phyloP scores from a whole-genome alignment of 164 flowering plant genomes.

The Vitis labrusca region DNA sequence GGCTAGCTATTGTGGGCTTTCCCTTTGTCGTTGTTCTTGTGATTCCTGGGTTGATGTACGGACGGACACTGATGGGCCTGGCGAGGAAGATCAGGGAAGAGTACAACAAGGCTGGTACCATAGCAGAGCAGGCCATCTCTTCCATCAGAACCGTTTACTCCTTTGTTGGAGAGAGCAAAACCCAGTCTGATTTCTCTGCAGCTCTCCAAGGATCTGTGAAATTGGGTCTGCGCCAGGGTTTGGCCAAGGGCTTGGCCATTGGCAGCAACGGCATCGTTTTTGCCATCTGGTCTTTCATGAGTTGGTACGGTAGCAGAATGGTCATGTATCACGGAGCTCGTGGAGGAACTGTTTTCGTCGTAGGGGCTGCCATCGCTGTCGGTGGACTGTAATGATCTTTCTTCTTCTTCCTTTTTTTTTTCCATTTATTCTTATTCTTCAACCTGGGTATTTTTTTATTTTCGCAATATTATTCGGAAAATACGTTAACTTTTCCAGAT shows the following conservation, averaged over 20 bases:
- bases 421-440: not conserved
- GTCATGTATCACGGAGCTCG: slow-evolving; percentile 69
- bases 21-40: slow-evolving; percentile 64
- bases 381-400: slow-evolving; percentile 73
- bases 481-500: no score
- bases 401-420: not conserved
- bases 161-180: slow-evolving; percentile 71
- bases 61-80: slow-evolving; percentile 57
- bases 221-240: slow-evolving; percentile 67
- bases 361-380: slow-evolving; percentile 56
- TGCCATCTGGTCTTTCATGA: slow-evolving; percentile 80
- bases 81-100: slow-evolving; percentile 64
- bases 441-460: no score
- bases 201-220: slow-evolving; percentile 67
- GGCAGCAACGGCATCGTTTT: slow-evolving; percentile 77
- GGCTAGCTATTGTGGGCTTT: slow-evolving; percentile 64
- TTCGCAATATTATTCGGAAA: no score
- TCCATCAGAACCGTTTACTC: slow-evolving; percentile 85
- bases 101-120: slow-evolving; percentile 58
- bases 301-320: slow-evolving; percentile 72
- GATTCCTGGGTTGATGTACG: slow-evolving; percentile 82
- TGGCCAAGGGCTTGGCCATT: slow-evolving; percentile 83
- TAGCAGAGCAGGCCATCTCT: slow-evolving; percentile 83
- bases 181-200: slow-evolving; percentile 48
- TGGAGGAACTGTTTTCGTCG: slow-evolving; percentile 85